Evolutionary conservation across 2,329 filamentous ascomycete species (phyloP), one percentile per base, ranked within the genome.

Genomic region (Seiridium unicorne): DNA sequence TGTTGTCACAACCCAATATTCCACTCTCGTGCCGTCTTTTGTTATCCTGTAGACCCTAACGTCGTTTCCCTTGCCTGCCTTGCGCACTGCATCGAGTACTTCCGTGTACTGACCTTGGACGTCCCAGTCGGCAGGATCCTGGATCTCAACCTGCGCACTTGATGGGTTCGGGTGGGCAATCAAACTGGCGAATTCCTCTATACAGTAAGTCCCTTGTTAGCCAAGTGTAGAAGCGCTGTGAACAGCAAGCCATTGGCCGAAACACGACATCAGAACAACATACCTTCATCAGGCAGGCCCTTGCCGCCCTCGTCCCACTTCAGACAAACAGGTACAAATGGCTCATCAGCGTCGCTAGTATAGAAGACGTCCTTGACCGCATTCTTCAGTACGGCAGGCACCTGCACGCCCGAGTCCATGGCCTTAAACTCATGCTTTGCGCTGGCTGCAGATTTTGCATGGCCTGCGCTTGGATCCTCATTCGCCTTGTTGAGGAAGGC

Each of bases 401-500:
- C 82, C 61, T 81, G 74, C 56, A 83, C 80, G 64, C 83, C 81
- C 62, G 79, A 68, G 66, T 86, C 84, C 51, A 76, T 75, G 35
- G 81, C 71, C 74, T 84, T 86, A 69, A 86, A 81, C 57, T 75
- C 73, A n/a, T 68, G 71, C 63, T 57, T 76, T 69, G 63, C 63
- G 65, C 47, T 64, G 55, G 63, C 71, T 61, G 59, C 67, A 1
- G 73, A 55, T 47, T 73, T 70, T 5, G 73, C 72, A 44, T 73
- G 70, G 64, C 88, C 87, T 61, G 86, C 83, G 72, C 86, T 88
- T 18, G 90, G 88, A 71, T 93, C 89, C 69, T 87, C 80, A 77
- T 96, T 96, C 58, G 92, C 92, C 79, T 95, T 95, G 72, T 95
- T 84, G 60, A 97, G 81, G 72, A 97, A 97, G 61, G 89, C 81